phyloP scores from a whole-genome alignment of 2,329 filamentous ascomycete species.

The Pyrenochaeta sp. region DNA sequence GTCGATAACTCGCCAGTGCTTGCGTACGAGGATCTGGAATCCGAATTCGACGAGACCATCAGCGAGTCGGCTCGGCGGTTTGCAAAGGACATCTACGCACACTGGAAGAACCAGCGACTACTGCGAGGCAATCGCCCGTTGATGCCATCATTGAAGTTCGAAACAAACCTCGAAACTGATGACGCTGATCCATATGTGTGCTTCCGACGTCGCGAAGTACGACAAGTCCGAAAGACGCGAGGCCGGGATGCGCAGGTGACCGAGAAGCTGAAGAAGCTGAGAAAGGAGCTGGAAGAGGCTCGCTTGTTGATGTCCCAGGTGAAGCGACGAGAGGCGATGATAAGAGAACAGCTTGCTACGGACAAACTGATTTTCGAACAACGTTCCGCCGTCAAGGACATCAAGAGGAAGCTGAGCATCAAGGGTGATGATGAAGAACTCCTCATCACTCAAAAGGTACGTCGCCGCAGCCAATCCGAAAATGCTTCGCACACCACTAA shows the following conservation, averaged over 20 bases:
- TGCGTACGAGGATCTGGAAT: slow-evolving; percentile 65
- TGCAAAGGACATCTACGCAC: slow-evolving; percentile 83
- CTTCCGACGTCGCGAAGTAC: slow-evolving; percentile 92
- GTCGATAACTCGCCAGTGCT: slow-evolving; percentile 87
- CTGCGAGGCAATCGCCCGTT: slow-evolving; percentile 74
- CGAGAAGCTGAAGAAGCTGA: slow-evolving; percentile 91
- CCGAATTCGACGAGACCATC: slow-evolving; percentile 68
- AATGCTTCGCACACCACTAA: slow-evolving; percentile 33
- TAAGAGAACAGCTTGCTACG: slow-evolving; percentile 76
- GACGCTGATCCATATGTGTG: slow-evolving; percentile 98
- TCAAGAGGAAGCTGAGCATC: slow-evolving; percentile 87
- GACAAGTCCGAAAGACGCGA: slow-evolving; percentile 93
- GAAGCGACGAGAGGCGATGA: slow-evolving; percentile 79
- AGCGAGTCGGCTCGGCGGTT: slow-evolving; percentile 64
- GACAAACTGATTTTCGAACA: slow-evolving; percentile 86
- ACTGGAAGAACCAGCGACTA: slow-evolving; percentile 81
- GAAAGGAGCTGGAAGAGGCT: slow-evolving; percentile 89
- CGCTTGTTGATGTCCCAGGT: slow-evolving; percentile 81
- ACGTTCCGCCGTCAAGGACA: slow-evolving; percentile 81
- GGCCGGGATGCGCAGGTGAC: slow-evolving; percentile 92
- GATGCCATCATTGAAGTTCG: slow-evolving; percentile 86
- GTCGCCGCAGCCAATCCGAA: slow-evolving; percentile 31
- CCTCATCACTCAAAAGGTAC: slow-evolving; percentile 87
- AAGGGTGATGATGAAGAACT: slow-evolving; percentile 90
- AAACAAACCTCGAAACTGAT: slow-evolving; percentile 92